Evolutionary conservation across 805 yeast species (phyloP), one percentile per base, ranked within the genome.

Genomic region (Saccharomycopsis schoenii): DNA sequence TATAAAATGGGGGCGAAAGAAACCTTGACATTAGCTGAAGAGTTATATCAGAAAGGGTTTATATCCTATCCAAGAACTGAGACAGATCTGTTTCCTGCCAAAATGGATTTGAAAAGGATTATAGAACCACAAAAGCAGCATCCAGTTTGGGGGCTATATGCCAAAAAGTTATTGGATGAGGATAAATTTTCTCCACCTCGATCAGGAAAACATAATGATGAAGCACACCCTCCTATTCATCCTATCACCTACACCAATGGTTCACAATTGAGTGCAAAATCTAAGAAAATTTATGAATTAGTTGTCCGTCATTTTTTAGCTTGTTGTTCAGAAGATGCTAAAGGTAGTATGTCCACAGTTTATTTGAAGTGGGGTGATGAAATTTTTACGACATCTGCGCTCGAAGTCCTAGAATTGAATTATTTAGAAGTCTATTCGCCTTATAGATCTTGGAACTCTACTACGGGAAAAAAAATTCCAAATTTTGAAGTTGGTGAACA

Each of bases 211-310:
- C 85, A 89, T 69, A 88, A 91, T 69, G 99, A 94, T 74, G 85
- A 90, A 69, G 98, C 99, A 25, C 99, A 94, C 80, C 98, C 99
- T 4, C 97, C 99, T 0, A 94, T 94, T 61, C 97, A 94, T 72
- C 99, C 99, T 0, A 83, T 89, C 11, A 75, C 74, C 61, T 81
- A 75, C 65, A 77, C 68, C 37, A 76, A 72, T 56, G 70, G 67
- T 57, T 68, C 65, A 29, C 66, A 60, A 21, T 68, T 69, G 56
- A 73, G 62, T 12, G 72, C 70, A 0, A 81, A 80, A 58, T 87
- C 88, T 64, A 80, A 80, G 67, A 84, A 80, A 63, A 93, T 94
- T 0, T 94, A 92, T 71, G 96, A 89, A 70, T 90, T 88, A 67
- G 84, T 94, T 0, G 88, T 86, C 1, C 77, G 97, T 60, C 84